These are phyloP conservation scores for Tetrahymena thermophila DNA, from an alignment of 73 alveolate species.

Conservation along the genomic window DNA sequence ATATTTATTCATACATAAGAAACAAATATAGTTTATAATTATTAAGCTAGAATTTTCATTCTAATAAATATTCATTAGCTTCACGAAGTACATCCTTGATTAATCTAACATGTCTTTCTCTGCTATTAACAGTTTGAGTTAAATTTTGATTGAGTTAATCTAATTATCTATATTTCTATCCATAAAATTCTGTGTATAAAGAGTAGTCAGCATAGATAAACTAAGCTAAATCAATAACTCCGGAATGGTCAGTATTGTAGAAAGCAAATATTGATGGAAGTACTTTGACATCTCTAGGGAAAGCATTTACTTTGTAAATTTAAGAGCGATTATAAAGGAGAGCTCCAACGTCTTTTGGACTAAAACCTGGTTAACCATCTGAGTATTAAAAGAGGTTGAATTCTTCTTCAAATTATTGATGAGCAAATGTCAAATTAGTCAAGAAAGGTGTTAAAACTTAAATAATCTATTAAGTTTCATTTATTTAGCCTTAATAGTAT, in stretches of 20 bases:
- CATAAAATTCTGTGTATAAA: neutral
- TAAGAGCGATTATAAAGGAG: neutral
- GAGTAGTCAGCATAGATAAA: neutral
- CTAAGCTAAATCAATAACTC: neutral
- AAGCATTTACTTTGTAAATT: neutral
- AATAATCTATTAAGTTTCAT: neutral
- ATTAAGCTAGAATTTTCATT: neutral
- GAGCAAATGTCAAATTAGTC: neutral
- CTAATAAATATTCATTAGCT: neutral
- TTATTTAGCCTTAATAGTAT: neutral
- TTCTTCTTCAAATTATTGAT: neutral
- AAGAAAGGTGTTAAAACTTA: neutral
- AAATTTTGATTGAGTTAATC: neutral
- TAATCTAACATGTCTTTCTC: neutral
- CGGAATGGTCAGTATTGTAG: neutral
- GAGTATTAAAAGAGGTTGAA: neutral
- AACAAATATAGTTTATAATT: neutral
- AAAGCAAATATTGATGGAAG: neutral
- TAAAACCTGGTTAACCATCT: neutral
- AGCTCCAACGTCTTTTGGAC: neutral
- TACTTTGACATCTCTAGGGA: neutral
- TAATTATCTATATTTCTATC: neutral
- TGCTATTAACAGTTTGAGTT: neutral
- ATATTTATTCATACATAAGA: too few relatives aligned
- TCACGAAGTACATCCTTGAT: neutral